Conservation (phyloP, 176 grass and related monocot genomes). For the Avena sativa region DNA sequence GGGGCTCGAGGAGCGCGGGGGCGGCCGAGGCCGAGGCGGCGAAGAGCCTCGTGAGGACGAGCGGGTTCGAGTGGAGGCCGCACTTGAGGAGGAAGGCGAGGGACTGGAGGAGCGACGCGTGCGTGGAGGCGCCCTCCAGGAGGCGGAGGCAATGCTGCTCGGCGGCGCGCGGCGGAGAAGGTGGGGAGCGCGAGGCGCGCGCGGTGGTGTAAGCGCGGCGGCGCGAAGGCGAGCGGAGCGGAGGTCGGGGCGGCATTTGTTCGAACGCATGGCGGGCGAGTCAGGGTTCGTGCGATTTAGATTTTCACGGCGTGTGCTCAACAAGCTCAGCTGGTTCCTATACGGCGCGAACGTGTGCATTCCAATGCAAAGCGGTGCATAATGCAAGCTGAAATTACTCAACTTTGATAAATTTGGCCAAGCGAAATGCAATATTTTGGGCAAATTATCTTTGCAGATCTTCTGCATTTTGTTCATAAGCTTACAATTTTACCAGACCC, state of each 20-base stretch:
- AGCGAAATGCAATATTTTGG: neutral
- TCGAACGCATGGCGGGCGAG: conserved; percentile 4
- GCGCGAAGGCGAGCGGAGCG: neutral
- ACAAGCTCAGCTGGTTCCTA: neutral
- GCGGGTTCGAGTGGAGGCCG: conserved; percentile 52
- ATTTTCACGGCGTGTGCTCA: neutral
- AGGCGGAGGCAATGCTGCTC: conserved; percentile 67
- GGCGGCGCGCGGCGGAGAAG: conserved; percentile 29
- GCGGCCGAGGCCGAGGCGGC: conserved; percentile 42
- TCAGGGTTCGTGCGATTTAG: neutral
- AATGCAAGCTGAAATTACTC: neutral
- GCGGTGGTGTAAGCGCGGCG: conserved; percentile 20
- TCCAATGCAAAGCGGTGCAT: neutral
- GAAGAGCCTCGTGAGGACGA: conserved; percentile 61
- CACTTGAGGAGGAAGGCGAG: conserved; percentile 58
- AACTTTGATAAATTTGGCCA: neutral
- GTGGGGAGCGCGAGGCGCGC: neutral
- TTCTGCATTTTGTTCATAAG: neutral
- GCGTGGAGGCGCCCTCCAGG: conserved; percentile 41
- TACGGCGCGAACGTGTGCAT: neutral
- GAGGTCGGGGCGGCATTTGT: conserved; percentile 24
- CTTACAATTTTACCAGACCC: neutral
- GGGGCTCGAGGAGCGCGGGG: conserved; percentile 61
- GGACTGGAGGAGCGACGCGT: conserved; percentile 32
- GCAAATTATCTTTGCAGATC: neutral